A percentile compares a stretch with the other conserved stretches of the same genome.
Conservation (phyloP, 129 eudicot species). For the Flaveria bidentis region DNA sequence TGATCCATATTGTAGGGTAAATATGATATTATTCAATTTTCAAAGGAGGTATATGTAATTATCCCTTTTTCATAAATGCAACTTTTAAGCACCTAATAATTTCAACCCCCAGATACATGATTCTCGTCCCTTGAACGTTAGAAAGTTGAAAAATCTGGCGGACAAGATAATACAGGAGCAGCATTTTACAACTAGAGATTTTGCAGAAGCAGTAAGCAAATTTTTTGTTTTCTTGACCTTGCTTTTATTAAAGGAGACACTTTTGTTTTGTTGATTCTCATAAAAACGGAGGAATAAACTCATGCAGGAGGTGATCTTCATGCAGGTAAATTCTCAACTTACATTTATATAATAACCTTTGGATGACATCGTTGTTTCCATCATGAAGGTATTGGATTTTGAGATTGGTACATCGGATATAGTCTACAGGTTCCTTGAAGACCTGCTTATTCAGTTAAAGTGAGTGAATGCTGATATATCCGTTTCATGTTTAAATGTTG, state of each 20-base stretch:
- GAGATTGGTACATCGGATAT: slow-evolving; percentile 68
- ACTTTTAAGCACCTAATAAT: slow-evolving; percentile 8
- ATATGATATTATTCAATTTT: not conserved
- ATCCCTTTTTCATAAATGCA: not conserved
- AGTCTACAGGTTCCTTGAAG: slow-evolving; percentile 60
- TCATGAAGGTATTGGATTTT: slow-evolving; percentile 59
- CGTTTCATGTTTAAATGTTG: not conserved
- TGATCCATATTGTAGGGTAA: not conserved
- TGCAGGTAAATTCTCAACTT: slow-evolving; percentile 50
- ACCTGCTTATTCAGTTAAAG: slow-evolving; percentile 56
- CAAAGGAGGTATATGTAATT: not conserved
- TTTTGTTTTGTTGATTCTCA: slow-evolving; percentile 13
- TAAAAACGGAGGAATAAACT: slow-evolving; percentile 33
- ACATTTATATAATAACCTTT: not conserved
- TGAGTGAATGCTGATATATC: slow-evolving; percentile 46
- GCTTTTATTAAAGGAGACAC: not conserved
- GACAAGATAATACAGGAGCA: slow-evolving; percentile 67
- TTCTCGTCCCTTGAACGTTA: slow-evolving; percentile 57
- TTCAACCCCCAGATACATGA: slow-evolving; percentile 55
- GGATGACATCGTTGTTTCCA: slow-evolving; percentile 18
- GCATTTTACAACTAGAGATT: slow-evolving; percentile 66
- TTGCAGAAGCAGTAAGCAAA: slow-evolving; percentile 69
- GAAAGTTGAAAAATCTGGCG: slow-evolving; percentile 52
- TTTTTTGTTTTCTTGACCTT: not conserved
- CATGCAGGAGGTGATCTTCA: slow-evolving; percentile 68